Evolutionary conservation across 495 filamentous ascomycete species (phyloP).

Genomic region (Penicillium maclennaniae): DNA sequence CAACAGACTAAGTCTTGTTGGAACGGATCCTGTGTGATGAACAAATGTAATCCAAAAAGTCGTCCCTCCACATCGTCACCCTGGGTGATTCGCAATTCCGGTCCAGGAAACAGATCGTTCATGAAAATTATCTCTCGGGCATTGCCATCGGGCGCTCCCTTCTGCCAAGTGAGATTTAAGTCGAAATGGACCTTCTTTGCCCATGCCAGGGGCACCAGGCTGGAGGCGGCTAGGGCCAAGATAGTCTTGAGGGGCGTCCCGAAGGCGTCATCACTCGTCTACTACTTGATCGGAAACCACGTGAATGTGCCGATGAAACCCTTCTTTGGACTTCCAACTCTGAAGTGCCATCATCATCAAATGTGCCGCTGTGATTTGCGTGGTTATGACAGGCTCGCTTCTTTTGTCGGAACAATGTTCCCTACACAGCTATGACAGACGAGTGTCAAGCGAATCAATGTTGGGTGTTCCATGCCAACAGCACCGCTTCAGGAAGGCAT

Average conservation of each 20-base stretch:
- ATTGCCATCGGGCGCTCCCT: slow-evolving; percentile 37
- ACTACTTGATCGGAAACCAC: not conserved
- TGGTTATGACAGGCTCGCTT: not conserved
- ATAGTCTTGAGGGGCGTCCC: slow-evolving; percentile 12
- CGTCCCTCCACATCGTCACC: slow-evolving; percentile 53
- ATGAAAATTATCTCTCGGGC: slow-evolving; percentile 48
- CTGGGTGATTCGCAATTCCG: slow-evolving; percentile 50
- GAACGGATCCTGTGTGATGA: not conserved
- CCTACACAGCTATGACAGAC: not conserved
- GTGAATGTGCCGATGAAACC: too few species aligned
- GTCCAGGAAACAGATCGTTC: slow-evolving; percentile 56
- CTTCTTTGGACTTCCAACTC: too few species aligned
- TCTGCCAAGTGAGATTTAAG: slow-evolving; percentile 38
- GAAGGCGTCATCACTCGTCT: not conserved
- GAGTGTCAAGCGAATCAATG: not conserved
- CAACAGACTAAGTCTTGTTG: slow-evolving; percentile 20
- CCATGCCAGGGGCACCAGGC: slow-evolving; percentile 8
- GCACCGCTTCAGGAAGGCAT: not conserved
- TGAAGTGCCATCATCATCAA: not conserved
- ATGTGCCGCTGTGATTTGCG: not conserved
- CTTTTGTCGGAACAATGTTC: not conserved
- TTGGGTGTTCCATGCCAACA: not conserved
- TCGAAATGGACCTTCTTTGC: slow-evolving; percentile 28
- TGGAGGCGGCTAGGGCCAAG: slow-evolving; percentile 7
- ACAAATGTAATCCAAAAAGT: slow-evolving; percentile 13